Evolutionary conservation across 1,139 yeast genomes (phyloP).

Genomic region (Taiozyma sp.): DNA sequence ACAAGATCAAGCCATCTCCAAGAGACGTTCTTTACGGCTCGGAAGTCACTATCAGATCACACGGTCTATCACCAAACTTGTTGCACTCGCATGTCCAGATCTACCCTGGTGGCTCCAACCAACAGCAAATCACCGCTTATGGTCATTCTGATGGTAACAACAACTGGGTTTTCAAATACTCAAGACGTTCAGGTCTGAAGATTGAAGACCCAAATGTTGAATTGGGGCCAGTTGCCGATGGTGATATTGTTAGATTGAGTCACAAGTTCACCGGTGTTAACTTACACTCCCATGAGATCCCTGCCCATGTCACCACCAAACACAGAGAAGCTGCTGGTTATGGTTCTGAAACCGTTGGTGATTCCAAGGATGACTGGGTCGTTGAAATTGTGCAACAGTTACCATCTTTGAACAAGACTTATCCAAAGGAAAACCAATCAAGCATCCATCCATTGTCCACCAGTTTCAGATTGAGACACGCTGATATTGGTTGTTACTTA

Average conservation of each 20-base stretch:
- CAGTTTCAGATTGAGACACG: conserved; percentile 58
- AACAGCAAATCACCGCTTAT: conserved; percentile 72
- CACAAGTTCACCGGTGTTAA: conserved; percentile 50
- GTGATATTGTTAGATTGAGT: conserved; percentile 48
- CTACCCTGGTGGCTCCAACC: conserved; percentile 71
- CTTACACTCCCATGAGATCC: conserved; percentile 57
- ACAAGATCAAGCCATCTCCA: conserved; percentile 43
- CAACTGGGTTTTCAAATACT: conserved; percentile 50
- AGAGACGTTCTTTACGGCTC: conserved; percentile 61
- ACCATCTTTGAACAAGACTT: conserved; percentile 40
- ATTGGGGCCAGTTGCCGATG: conserved; percentile 36
- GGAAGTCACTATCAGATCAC: conserved; percentile 59
- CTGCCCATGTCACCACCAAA: conserved; percentile 48
- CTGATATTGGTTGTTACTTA: conserved; percentile 61
- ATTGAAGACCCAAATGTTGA: conserved; percentile 24
- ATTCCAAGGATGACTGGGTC: conserved; percentile 66
- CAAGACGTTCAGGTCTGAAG: conserved; percentile 32
- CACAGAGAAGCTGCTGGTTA: conserved; percentile 66
- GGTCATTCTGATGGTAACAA: conserved; percentile 69
- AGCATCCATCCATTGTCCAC: conserved; percentile 66
- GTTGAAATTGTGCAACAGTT: conserved; percentile 58
- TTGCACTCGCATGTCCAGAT: conserved; percentile 64
- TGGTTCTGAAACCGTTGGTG: conserved; percentile 50
- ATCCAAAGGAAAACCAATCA: conserved; percentile 32
- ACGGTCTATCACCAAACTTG: conserved; percentile 64